Evolutionary conservation across 192 early-diverging fungal species (phyloP).

Genomic region (Podila clonocystis): DNA sequence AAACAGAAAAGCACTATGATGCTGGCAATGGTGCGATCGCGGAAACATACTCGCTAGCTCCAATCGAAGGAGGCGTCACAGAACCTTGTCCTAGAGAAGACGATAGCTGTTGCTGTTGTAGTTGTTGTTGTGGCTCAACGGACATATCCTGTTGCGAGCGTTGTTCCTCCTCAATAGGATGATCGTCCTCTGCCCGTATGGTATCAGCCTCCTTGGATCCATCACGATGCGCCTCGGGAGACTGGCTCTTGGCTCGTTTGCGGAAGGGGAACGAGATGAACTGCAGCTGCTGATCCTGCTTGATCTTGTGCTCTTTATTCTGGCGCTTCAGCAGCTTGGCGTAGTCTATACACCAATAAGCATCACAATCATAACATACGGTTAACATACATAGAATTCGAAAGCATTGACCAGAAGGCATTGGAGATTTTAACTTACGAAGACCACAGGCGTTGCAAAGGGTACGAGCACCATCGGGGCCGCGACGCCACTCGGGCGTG

Average conservation of each 20-base stretch:
- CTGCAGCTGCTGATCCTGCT: conserved; percentile 5
- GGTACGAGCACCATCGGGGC: conserved; percentile 89
- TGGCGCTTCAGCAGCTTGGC: conserved; percentile 39
- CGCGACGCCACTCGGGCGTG: conserved; percentile 95
- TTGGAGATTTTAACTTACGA: conserved; percentile 62
- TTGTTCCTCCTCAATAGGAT: no score
- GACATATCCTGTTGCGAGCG: no score
- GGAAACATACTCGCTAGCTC: no score
- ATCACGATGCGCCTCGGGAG: not conserved
- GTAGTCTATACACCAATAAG: conserved; percentile 17
- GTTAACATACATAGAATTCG: not conserved
- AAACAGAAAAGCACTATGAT: not conserved
- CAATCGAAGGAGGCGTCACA: no score
- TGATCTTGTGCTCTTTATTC: not conserved
- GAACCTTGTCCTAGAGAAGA: no score
- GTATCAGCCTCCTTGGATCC: no score
- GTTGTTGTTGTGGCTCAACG: no score
- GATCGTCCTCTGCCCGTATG: no score
- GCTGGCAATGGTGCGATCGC: no score
- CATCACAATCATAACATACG: not conserved
- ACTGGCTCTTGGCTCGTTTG: not conserved
- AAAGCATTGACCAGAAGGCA: not conserved
- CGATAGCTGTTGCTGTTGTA: no score
- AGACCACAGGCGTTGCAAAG: conserved; percentile 96
- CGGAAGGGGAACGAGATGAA: conserved; percentile 6